Evolutionary conservation across 2,329 filamentous ascomycete genomes (phyloP).

Genomic region (Xylaria sp.): DNA sequence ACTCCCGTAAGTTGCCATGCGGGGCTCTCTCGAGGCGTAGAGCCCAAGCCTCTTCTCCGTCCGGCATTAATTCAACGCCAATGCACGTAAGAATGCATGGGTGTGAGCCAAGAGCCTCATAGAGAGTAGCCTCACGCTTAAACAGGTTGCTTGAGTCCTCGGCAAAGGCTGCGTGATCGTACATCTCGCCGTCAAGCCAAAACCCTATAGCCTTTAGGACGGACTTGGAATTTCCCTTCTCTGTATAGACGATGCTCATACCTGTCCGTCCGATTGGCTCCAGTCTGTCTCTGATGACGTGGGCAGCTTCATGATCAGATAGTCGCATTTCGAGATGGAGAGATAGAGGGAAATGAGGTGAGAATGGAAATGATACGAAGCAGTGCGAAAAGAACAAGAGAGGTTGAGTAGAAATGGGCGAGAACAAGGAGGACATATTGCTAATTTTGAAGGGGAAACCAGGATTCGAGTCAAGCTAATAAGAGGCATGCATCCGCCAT

Average conservation of each 20-base stretch:
- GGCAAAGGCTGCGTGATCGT: neutral
- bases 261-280: neutral
- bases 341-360: neutral
- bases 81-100: neutral
- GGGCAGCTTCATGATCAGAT: neutral
- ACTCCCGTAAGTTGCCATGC: neutral
- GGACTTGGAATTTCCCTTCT: neutral
- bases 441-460: too few relatives aligned
- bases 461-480: too few relatives aligned
- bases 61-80: neutral
- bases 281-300: neutral
- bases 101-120: neutral
- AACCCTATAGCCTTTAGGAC: neutral
- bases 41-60: neutral
- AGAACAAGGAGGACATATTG: neutral
- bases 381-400: neutral
- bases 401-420: neutral
- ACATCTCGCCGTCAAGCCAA: neutral
- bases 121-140: neutral
- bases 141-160: neutral
- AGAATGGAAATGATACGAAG: neutral
- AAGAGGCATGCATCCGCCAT: too few relatives aligned
- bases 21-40: neutral
- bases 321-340: neutral
- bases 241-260: neutral